Base-by-base conservation (phyloP, 202 grass and related monocot species). In the Dendrocalamus latiflorus region DNA sequence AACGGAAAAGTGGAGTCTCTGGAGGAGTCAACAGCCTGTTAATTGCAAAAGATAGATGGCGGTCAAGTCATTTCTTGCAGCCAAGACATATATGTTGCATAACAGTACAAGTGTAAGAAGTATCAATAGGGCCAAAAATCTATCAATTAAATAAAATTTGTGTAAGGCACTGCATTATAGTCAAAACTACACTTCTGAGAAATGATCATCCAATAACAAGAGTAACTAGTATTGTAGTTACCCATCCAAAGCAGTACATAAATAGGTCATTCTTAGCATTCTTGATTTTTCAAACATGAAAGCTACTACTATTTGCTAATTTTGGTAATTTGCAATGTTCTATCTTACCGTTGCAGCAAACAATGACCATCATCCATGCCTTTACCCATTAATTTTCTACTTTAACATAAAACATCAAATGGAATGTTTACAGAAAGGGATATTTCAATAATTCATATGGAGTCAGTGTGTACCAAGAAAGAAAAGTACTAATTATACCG, bases 1-100 rank as follows among this genome's bases (percentile, higher is more conserved):
- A n/a, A n/a, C n/a, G n/a, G n/a, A n/a, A n/a, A n/a, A n/a, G n/a
- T 93, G 42, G 95, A 91, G 36, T 98, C 48, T 91, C 95, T 58
- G 93, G 95, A 71, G 95, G 95, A 83, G 95, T 95, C 79, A 98
- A 77, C 75, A 98, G 53, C 95, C 95, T 98, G 69, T 78, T 48
- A 73, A 72, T 81, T 77, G 55, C n/a, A 78, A 74, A 77, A 57
- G 80, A 49, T 50, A 73, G 6, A 72, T 59, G 30, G 42, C 22
- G 1, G 18, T 77, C 24, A 89, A 56, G 33, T 73, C 41, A n/a
- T n/a, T n/a, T n/a, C n/a, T n/a, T n/a, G n/a, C n/a, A n/a, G n/a
- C n/a, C n/a, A n/a, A n/a, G n/a, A n/a, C n/a, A n/a, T n/a, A n/a
- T n/a, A n/a, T n/a, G n/a, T n/a, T n/a, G n/a, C n/a, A n/a, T n/a